Base-by-base conservation (phyloP, 2,329 filamentous ascomycete species). In the Chaetomiaceae sp. region DNA sequence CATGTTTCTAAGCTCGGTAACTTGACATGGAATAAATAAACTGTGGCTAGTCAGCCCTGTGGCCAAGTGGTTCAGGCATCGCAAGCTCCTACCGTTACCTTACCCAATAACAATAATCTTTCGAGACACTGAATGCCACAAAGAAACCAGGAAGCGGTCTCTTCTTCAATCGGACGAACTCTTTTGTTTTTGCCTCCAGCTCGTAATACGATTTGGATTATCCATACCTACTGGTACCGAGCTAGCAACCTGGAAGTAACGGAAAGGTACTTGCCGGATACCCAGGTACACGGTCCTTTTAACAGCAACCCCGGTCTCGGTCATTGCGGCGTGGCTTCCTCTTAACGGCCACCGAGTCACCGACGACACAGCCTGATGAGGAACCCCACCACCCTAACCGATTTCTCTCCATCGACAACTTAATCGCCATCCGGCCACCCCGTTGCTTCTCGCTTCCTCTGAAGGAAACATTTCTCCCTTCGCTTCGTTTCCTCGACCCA, bases 371-470 rank as follows among this genome's bases (percentile, higher is more conserved):
- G 31, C 38, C 43, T 31, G 19, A 27, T 5, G 4, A 27, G 25
- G 34, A 54, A 57, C 54, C 54, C 54, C 54, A 56, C 54, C 50
- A 56, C 9, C 27, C 9, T 31, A 31, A 56, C 40, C 51, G 40
- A 46, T 56, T 51, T 53, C 51, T 53, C 53, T 45, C 38, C 34
- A 49, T 22, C 42, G 31, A 23, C 25, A 22, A 44, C 47, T 51
- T 31, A 47, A 50, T 44, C 56, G 20, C 53, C 50, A 36, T 47
- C 38, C 43, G 39, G 45, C 52, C 42, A 45, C 3, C 37, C 19
- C n/a, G 52, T 43, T 46, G 34, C 46, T 44, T 37, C 22, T n/a
- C n/a, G 40, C 15, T 33, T 36, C 15, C 46, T 12, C 17, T 9
- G 9, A 33, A 45, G 47, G 25, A 53, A 48, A 22, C 45, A 33